Conservation (phyloP, 2,329 filamentous ascomycete genomes). For the Stagonosporopsis tanaceti region DNA sequence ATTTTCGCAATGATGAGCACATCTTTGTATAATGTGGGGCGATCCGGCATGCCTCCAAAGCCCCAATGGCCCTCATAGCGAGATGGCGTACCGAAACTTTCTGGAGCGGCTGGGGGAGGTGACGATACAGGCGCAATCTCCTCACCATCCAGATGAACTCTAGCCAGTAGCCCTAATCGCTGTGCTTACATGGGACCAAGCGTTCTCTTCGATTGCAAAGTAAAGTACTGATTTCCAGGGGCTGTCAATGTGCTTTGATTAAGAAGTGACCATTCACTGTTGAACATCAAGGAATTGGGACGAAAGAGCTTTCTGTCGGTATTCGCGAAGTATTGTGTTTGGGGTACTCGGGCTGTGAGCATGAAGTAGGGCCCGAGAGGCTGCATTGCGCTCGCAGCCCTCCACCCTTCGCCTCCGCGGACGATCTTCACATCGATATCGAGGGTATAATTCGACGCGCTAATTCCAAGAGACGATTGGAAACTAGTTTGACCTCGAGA, state of each 20-base stretch:
- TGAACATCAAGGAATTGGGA: conserved; percentile 47
- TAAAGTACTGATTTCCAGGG: conserved; percentile 9
- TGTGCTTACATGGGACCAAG: conserved; percentile 53
- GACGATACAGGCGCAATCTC: conserved; percentile 29
- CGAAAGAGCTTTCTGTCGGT: conserved; percentile 47
- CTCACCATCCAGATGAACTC: conserved; percentile 38
- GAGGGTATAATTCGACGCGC: conserved; percentile 47
- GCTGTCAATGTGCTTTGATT: conserved; percentile 47
- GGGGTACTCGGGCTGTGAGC: conserved; percentile 27
- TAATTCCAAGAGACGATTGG: conserved; percentile 26
- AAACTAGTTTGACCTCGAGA: conserved; percentile 47
- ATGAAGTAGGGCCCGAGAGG: conserved; percentile 34
- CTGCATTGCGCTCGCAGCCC: conserved; percentile 33
- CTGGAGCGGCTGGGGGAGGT: not conserved
- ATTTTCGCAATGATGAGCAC: conserved; percentile 38
- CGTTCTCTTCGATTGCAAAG: conserved; percentile 40
- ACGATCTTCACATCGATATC: conserved; percentile 51
- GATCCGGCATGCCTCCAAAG: conserved; percentile 54
- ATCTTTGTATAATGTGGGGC: conserved; percentile 49
- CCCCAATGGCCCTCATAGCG: conserved; percentile 42
- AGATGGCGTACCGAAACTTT: conserved; percentile 9
- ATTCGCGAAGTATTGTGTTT: conserved; percentile 39
- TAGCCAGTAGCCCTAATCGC: conserved; percentile 39
- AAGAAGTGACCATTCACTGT: conserved; percentile 47
- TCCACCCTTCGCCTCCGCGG: conserved; percentile 52